Evolutionary conservation across 495 filamentous ascomycete genomes (phyloP).

Genomic region (Schizothecium vesticola): DNA sequence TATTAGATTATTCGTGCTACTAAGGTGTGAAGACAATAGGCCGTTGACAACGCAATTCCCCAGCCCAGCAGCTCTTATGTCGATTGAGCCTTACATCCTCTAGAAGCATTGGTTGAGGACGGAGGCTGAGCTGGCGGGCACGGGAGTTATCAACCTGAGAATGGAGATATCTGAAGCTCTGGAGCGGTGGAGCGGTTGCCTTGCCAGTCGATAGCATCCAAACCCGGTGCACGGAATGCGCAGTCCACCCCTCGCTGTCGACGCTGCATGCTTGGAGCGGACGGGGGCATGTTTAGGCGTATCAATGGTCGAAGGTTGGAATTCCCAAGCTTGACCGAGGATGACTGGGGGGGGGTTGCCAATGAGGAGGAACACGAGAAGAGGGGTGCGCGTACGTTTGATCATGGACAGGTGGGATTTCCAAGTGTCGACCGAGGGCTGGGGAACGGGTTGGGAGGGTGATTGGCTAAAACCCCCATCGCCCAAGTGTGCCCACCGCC

Average conservation of each 20-base stretch:
- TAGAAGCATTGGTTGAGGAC: too few relatives aligned
- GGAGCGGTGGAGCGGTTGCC: background rate
- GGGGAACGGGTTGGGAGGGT: too few relatives aligned
- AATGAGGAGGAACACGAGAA: background rate
- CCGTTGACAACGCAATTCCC: too few relatives aligned
- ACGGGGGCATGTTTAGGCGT: background rate
- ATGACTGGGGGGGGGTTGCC: background rate
- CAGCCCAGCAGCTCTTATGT: too few relatives aligned
- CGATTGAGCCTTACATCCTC: too few relatives aligned
- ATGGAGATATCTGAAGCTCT: background rate
- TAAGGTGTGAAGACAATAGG: background rate
- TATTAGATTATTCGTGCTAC: background rate
- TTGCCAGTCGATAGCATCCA: background rate
- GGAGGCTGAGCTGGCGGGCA: too few relatives aligned
- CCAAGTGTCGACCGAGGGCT: background rate
- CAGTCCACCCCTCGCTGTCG: background rate
- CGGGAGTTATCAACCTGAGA: background rate
- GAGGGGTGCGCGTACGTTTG: background rate
- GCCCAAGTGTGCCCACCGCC: background rate
- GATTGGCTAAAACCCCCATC: background rate
- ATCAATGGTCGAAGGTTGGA: background rate
- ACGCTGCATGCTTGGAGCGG: background rate
- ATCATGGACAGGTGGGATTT: background rate
- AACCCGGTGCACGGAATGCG: background rate
- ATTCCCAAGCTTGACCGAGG: background rate